phyloP scores from a whole-genome alignment of 257 asterid genomes.

The Solanum lycopersicoides region DNA sequence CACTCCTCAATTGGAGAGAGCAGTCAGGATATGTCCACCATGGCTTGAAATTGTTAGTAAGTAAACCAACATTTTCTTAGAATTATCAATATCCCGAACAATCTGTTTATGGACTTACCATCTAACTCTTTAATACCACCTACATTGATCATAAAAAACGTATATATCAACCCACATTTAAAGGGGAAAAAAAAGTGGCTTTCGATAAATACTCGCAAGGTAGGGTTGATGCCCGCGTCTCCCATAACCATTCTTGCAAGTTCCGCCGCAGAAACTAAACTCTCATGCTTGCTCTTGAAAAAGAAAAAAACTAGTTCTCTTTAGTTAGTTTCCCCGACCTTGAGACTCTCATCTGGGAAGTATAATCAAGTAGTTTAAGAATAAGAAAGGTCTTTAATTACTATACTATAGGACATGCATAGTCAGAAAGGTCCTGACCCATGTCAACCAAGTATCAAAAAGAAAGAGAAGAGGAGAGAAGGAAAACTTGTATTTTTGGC shows the following conservation, averaged over 20 bases:
- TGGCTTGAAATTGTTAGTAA: slow-evolving; percentile 48
- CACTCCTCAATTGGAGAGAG: slow-evolving; percentile 40
- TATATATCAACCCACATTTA: background rate
- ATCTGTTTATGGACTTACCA: background rate
- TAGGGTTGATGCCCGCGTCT: background rate
- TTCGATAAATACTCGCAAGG: background rate
- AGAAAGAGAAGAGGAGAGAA: background rate
- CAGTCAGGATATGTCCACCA: slow-evolving; percentile 28
- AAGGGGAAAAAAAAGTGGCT: background rate
- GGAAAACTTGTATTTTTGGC: background rate
- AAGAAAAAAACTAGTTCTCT: background rate
- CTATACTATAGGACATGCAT: background rate
- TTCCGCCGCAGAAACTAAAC: background rate
- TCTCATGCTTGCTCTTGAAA: background rate
- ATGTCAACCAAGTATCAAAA: background rate
- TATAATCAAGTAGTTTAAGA: background rate
- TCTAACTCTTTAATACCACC: background rate
- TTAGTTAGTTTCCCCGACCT: background rate
- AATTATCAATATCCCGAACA: background rate
- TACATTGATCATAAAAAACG: background rate
- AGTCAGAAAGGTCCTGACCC: background rate
- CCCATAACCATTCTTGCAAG: background rate
- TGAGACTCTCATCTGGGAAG: background rate
- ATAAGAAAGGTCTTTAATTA: background rate
- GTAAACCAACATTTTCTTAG: background rate